Evolutionary conservation across 805 yeast species (phyloP).

Genomic region (Ogataea chonburiensis): DNA sequence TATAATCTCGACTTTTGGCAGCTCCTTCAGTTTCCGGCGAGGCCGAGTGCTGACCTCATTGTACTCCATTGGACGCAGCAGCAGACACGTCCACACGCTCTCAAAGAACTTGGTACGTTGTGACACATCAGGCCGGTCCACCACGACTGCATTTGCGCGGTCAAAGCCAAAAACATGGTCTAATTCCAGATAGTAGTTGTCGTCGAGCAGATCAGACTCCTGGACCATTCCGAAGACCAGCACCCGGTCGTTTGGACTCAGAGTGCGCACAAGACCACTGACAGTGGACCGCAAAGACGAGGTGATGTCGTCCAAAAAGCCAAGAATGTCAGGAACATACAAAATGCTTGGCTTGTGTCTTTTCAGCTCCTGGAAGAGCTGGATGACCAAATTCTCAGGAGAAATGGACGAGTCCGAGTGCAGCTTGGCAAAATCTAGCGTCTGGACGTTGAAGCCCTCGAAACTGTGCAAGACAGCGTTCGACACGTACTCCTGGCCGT

Average conservation of each 20-base stretch:
- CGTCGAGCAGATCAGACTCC: slow-evolving; percentile 17
- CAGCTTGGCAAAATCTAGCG: slow-evolving; percentile 74
- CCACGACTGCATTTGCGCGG: slow-evolving; percentile 45
- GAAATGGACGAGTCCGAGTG: slow-evolving; percentile 77
- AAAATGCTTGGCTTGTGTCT: slow-evolving; percentile 87
- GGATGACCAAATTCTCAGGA: slow-evolving; percentile 81
- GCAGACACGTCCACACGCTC: slow-evolving; percentile 51
- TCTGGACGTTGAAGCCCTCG: slow-evolving; percentile 89
- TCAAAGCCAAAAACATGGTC: slow-evolving; percentile 58
- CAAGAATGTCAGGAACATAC: slow-evolving; percentile 77
- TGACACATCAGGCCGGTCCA: slow-evolving; percentile 38
- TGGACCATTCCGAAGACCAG: slow-evolving; percentile 74
- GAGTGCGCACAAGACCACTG: slow-evolving; percentile 61
- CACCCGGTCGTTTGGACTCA: slow-evolving; percentile 70
- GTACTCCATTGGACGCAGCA: slow-evolving; percentile 69
- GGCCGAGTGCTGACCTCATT: slow-evolving; percentile 62
- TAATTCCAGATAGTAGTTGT: slow-evolving; percentile 42
- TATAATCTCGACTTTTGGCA: slow-evolving; percentile 7
- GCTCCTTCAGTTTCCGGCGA: slow-evolving; percentile 41
- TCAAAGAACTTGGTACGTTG: slow-evolving; percentile 60
- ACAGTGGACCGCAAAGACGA: slow-evolving; percentile 71
- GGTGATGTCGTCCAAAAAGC: slow-evolving; percentile 69
- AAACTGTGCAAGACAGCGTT: slow-evolving; percentile 77
- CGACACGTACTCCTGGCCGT: slow-evolving; percentile 84
- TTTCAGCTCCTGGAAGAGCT: slow-evolving; percentile 80